These are phyloP conservation scores for Gynostemma pentaphyllum DNA, from an alignment of 306 rosid genomes.

Conservation along the genomic window DNA sequence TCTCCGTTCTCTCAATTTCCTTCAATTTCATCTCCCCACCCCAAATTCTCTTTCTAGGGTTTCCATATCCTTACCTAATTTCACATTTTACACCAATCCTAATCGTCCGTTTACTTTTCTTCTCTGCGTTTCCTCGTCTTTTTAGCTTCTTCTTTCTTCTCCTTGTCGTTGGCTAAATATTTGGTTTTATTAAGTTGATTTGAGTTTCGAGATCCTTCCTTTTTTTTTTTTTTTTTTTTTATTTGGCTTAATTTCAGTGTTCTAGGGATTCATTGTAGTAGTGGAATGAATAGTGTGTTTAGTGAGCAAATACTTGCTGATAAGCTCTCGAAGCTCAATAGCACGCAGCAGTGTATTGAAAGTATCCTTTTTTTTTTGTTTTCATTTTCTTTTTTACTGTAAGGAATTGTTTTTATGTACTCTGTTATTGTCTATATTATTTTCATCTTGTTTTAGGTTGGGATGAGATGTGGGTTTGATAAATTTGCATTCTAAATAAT, in stretches of 20 bases:
- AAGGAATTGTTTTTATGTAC: not conserved
- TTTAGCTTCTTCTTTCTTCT: not conserved
- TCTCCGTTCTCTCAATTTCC: not conserved
- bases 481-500: not conserved
- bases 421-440: not conserved
- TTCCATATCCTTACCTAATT: not conserved
- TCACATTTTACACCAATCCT: not conserved
- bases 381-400: not conserved
- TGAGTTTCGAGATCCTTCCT: not conserved
- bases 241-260: not conserved
- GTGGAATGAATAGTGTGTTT: slow-evolving; percentile 67
- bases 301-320: slow-evolving; percentile 72
- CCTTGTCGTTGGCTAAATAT: not conserved
- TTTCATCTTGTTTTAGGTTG: not conserved
- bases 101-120: not conserved
- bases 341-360: slow-evolving; percentile 77
- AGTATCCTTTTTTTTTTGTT: slow-evolving; percentile 43
- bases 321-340: slow-evolving; percentile 81
- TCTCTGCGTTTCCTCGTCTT: not conserved
- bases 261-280: slow-evolving; percentile 5
- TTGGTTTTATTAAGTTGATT: not conserved
- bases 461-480: not conserved
- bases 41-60: not conserved
- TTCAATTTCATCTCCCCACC: not conserved
- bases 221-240: not conserved